Percentiles rank a stretch among this genome's conserved stretches.
phyloP scores from a whole-genome alignment of 1,284 basidiomycete genomes.

The Papiliotrema terrestris region DNA sequence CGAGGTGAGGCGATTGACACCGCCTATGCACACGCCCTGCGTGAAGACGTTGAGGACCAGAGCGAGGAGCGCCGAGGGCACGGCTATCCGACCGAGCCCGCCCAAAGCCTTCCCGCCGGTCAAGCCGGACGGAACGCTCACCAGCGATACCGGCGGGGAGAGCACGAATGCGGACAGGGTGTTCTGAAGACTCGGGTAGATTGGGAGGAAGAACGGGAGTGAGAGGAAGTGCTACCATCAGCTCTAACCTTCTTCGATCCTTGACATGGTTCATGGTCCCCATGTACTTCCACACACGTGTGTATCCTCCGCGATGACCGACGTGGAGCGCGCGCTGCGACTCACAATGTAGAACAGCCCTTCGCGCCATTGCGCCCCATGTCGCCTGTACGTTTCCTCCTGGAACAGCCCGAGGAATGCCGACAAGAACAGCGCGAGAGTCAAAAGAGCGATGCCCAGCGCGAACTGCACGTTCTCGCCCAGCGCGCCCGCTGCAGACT shows the following conservation, averaged over 20 bases:
- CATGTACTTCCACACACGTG: too few relatives aligned
- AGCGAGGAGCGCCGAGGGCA: constrained; percentile 65
- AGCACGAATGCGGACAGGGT: constrained; percentile 36
- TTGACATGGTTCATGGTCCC: too few relatives aligned
- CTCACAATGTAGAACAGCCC: constrained; percentile 72
- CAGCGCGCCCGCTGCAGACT: too few relatives aligned
- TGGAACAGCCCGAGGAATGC: constrained; percentile 82
- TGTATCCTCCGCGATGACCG: too few relatives aligned
- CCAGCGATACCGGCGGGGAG: constrained; percentile 34
- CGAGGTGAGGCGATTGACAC: constrained; percentile 77
- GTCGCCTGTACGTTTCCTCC: constrained; percentile 70
- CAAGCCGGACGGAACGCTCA: constrained; percentile 14
- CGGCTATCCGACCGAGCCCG: constrained; percentile 11
- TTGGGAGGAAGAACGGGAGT: constrained; percentile 68
- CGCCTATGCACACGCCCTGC: constrained; percentile 82
- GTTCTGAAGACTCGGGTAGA: constrained; percentile 58
- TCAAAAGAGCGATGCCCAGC: constrained; percentile 69
- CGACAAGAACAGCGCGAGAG: constrained; percentile 71
- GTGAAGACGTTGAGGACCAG: constrained; percentile 76
- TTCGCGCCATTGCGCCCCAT: constrained; percentile 79
- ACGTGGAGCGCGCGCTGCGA: too few relatives aligned
- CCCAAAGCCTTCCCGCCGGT: too few relatives aligned
- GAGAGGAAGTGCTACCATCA: constrained; percentile 56
- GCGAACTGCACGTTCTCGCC: constrained; percentile 52
- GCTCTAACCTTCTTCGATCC: too few relatives aligned